Conservation (phyloP, 129 eudicot genomes). For the Daucus carota region DNA sequence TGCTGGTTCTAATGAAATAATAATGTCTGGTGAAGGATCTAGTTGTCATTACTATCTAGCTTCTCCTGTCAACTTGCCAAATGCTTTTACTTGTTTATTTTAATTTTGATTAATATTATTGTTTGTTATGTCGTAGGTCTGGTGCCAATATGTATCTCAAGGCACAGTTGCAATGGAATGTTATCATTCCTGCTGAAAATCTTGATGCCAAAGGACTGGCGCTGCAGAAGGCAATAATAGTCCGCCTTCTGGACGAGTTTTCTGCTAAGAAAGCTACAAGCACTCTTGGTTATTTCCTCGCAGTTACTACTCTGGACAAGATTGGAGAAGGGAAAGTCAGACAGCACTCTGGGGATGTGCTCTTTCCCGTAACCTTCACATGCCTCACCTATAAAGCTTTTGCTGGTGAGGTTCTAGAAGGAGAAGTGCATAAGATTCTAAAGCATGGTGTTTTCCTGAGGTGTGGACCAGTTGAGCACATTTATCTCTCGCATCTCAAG, state of each 20-base stretch:
- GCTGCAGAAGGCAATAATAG: constrained; percentile 55
- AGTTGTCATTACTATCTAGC: not conserved
- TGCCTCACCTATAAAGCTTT: constrained; percentile 61
- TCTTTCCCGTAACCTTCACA: constrained; percentile 56
- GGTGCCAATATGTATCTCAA: constrained; percentile 50
- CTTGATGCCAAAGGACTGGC: constrained; percentile 55
- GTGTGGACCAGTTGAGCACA: constrained; percentile 62
- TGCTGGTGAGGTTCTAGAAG: constrained; percentile 55
- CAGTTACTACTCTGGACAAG: constrained; percentile 50
- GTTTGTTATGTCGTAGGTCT: constrained; percentile 13
- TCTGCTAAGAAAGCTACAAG: constrained; percentile 60
- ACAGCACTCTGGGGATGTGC: constrained; percentile 54
- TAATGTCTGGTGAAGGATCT: no score
- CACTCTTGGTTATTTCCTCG: constrained; percentile 56
- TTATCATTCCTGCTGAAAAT: constrained; percentile 57
- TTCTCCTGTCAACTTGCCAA: not conserved
- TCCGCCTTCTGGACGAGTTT: constrained; percentile 58
- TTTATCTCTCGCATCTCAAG: constrained; percentile 45
- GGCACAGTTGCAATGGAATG: constrained; percentile 65
- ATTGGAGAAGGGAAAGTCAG: constrained; percentile 67
- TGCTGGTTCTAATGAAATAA: no score
- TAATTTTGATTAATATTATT: not conserved
- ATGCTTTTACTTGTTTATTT: not conserved
- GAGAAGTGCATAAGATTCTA: constrained; percentile 49
- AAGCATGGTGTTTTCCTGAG: constrained; percentile 67